Base-by-base conservation (phyloP, 2,329 filamentous ascomycete genomes). In the Teratosphaeria epicoccoides region DNA sequence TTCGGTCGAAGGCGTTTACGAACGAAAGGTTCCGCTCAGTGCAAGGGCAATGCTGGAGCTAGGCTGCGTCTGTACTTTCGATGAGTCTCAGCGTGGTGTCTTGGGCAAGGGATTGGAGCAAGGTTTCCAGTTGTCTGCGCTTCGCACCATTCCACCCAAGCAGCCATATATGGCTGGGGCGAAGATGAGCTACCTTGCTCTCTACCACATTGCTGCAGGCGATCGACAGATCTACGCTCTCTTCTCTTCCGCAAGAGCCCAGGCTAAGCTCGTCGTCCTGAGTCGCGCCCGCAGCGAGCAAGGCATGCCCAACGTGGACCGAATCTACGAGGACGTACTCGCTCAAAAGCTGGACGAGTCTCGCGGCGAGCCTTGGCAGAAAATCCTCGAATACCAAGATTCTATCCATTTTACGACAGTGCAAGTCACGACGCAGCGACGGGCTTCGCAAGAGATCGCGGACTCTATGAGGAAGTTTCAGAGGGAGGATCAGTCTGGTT, bases 1-100 rank as follows among this genome's bases (percentile, higher is more conserved):
- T 0, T 95, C 89, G 67, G 87, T 98, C 1, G 93, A 98, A 69
- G 94, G 94, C 25, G 89, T 98, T 12, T 99, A 99, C 64, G 94
- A 98, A 71, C 91, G 85, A 63, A 86, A 95, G 59, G 78, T 99
- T 1, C 89, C 94, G 1, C 75, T 97, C 5, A 88, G 87, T 57
- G 80, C 95, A 46, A 81, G 91, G 40, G 93, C 91, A 3, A 80
- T 98, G 26, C 78, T 99, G 9, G 87, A 93, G 59, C 75, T 99
- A 1, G 94, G 93, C 43, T 96, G 88, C 62, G 75, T 87, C 25
- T 98, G 93, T 66, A 94, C 88, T 2, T 95, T 98, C 59, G 93
- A 99, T 62, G 87, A 95, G 62, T 83, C 77, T 50, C 90, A 96
- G 61, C 81, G 86, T 54, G 94, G 91, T 60, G 90, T 96, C 1